These are phyloP conservation scores for Keithomyces neogunnii DNA, from an alignment of 2,329 filamentous ascomycete genomes.

Conservation along the genomic window DNA sequence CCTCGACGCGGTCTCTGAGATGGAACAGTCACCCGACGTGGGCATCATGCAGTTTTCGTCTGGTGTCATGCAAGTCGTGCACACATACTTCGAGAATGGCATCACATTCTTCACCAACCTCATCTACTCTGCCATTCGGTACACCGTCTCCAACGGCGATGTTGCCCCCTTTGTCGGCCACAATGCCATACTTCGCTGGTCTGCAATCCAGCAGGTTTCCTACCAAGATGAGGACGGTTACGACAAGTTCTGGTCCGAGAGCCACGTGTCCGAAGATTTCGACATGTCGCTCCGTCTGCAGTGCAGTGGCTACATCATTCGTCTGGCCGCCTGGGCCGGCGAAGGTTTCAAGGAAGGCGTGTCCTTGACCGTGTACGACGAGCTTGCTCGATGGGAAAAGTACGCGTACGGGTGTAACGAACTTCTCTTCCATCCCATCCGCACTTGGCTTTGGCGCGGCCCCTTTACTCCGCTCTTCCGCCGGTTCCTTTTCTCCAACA, in stretches of 20 bases:
- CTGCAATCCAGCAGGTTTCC: slow-evolving; percentile 63
- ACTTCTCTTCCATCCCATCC: slow-evolving; percentile 70
- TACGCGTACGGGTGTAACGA: slow-evolving; percentile 81
- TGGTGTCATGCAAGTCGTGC: slow-evolving; percentile 70
- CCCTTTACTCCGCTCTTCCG: slow-evolving; percentile 76
- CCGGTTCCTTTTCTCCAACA: slow-evolving; percentile 63
- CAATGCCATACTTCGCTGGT: slow-evolving; percentile 69
- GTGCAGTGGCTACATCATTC: slow-evolving; percentile 62
- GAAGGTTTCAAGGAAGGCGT: slow-evolving; percentile 80
- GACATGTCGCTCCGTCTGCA: slow-evolving; percentile 75
- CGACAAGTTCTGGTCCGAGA: slow-evolving; percentile 77
- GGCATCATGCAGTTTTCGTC: slow-evolving; percentile 73
- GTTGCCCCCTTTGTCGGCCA: slow-evolving; percentile 76
- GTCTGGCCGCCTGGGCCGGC: slow-evolving; percentile 63
- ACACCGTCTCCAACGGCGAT: slow-evolving; percentile 68
- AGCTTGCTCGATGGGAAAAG: slow-evolving; percentile 79
- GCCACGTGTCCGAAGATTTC: slow-evolving; percentile 73
- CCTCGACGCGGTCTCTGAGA: slow-evolving; percentile 70
- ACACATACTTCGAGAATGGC: slow-evolving; percentile 64
- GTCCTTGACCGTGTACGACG: slow-evolving; percentile 76
- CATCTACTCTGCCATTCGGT: slow-evolving; percentile 69
- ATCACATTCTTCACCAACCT: slow-evolving; percentile 67
- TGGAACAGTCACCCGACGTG: slow-evolving; percentile 72
- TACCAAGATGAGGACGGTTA: slow-evolving; percentile 63
- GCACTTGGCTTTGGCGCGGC: slow-evolving; percentile 62